Evolutionary conservation across 768 basidiomycete species (phyloP), one percentile per base, ranked within the genome.

Genomic region (Suillus placidus): DNA sequence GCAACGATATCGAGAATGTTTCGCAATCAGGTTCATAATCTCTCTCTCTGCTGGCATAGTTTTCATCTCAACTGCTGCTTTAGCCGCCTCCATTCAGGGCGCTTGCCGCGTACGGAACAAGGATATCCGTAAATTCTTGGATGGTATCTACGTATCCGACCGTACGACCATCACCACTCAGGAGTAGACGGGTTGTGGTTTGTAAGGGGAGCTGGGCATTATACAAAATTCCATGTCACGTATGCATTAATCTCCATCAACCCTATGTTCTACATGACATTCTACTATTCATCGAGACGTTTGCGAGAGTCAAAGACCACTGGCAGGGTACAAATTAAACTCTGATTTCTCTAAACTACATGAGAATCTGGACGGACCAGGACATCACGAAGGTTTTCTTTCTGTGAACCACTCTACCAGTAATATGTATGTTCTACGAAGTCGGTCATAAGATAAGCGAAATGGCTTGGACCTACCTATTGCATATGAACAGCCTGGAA

Each of bases 81-180:
- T 67, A 90, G 95, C 97, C 67, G 97, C 97, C 56, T 93, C 93
- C 49, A 99, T 99, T 77, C 97, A 99, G 78, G 96, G 96, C 71
- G 85, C 91, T 67, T 97, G 95, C 84, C 88, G 91, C 71, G 97
- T 99, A 75, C 92, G 94, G 80, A 97, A 99, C 91, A 99, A 99
- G 85, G 97, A 97, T 85, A 98, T 99, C 82, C 94, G 97, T 74
- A 97, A 98, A 85, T 97, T 98, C 86, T 84, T 97, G 78, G 94
- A 96, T 77, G 92, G 94, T 78, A 87, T 95, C 81, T 95, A 95
- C 72, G 93, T 95, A 67, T 95, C 94, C 43, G 90, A 91, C 73
- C 90, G 87, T 82, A 86, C 87, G 66, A 89, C 89, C 16, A 71
- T 81, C 58, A 67, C 77, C 58, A 67, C 77, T 65, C 87, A 86